Evolutionary conservation across 345 rosid genomes (phyloP).

Genomic region (Psidium friedrichsthalianum): DNA sequence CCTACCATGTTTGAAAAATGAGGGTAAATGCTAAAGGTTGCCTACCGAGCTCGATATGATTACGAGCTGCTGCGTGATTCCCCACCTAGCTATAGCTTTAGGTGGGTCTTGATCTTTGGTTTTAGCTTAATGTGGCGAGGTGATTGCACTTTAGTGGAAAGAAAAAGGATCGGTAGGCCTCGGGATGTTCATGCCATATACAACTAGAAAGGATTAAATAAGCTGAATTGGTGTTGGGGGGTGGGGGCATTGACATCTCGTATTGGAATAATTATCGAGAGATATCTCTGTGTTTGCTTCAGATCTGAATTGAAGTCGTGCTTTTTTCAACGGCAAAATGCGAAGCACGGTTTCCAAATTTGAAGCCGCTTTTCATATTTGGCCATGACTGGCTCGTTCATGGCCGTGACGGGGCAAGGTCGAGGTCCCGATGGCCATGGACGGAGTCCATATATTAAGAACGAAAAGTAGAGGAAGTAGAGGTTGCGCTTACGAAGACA

Average conservation of each 20-base stretch:
- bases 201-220: neutral
- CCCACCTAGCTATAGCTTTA: neutral
- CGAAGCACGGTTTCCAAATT: no score
- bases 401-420: no score
- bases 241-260: neutral
- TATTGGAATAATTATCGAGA: neutral
- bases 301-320: no score
- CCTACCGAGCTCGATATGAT: neutral
- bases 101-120: neutral
- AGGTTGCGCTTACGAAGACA: no score
- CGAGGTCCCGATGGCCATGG: no score
- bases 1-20: neutral
- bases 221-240: neutral
- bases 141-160: neutral
- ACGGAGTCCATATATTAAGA: no score
- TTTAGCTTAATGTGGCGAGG: neutral
- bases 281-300: neutral
- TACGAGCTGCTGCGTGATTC: neutral
- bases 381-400: no score
- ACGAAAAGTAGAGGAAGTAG: no score
- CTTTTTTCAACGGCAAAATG: no score
- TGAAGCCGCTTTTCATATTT: no score
- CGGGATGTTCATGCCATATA: neutral
- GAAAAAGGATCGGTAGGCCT: neutral
- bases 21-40: neutral